Evolutionary conservation across 306 rosid species (phyloP), one percentile per base, ranked within the genome.

Genomic region (Arachis hypogaea): DNA sequence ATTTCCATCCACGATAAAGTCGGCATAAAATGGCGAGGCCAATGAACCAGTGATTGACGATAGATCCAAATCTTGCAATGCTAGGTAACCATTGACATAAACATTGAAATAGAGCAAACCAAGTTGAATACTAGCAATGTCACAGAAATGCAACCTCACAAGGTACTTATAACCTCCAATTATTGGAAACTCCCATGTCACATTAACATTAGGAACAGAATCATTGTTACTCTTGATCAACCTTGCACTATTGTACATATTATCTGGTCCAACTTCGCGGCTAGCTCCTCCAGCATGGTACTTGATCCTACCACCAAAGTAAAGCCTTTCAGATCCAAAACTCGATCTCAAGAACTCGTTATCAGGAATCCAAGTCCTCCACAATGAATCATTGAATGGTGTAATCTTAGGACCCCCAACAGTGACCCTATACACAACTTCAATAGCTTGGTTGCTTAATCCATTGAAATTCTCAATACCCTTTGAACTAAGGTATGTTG

Each of bases 301-400:
- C 74, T 64, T 78, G 33, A 94, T 86, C 68, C 97, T 81, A 28
- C 97, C 96, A 42, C 91, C 84, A 73, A 86, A 88, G 80, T 86
- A 85, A 70, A 81, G 72, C 46, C 80, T 85, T 52, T 83, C 83
- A 7, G 89, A 81, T 74, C 81, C 90, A 2, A 22, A 78, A 80
- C 59, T 79, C n/a, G 91, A 46, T 50, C 55, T 78, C 73, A 88
- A 69, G 60, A 82, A 85, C 54, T 63, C 87, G 66, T 84, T 86
- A 86, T 94, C 97, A 22, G 97, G 87, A 43, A 84, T 22, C 98
- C 98, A 94, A 52, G 97, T 91, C 73, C 98, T 91, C 96, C 93
- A 94, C 59, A 94, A 50, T 68, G 94, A 79, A 80, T 89, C 98
- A 59, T 94, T 94, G 51, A 89, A 94, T 2, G 96, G 95, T n/a